Conservation (phyloP, 768 basidiomycete genomes). For the Xanthoconium stramineum region DNA sequence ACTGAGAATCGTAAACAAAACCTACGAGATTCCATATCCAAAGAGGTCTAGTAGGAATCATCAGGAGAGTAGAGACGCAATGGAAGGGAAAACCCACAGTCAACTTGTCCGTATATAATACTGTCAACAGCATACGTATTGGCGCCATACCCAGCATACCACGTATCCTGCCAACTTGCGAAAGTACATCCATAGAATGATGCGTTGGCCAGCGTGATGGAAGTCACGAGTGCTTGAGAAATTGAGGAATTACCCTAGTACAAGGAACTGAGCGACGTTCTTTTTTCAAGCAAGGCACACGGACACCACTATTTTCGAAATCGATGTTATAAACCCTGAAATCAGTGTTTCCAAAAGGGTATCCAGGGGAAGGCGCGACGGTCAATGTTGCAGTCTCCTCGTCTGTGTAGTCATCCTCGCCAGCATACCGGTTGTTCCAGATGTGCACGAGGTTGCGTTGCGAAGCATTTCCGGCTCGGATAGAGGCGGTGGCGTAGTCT, state of each 20-base stretch:
- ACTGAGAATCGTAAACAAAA: not conserved
- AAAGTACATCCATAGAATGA: constrained; percentile 42
- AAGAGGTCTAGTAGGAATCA: constrained; percentile 8
- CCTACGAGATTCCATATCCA: constrained; percentile 11
- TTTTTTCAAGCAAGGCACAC: constrained; percentile 12
- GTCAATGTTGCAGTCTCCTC: constrained; percentile 57
- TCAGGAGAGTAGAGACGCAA: not conserved
- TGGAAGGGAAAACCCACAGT: constrained; percentile 42
- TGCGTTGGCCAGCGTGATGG: constrained; percentile 62
- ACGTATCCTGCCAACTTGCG: constrained; percentile 36
- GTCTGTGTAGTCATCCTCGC: constrained; percentile 43
- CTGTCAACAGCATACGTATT: constrained; percentile 62
- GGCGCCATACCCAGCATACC: constrained; percentile 58
- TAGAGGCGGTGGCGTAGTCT: constrained; percentile 33
- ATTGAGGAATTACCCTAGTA: constrained; percentile 51
- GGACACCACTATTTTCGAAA: constrained; percentile 63
- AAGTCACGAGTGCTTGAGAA: constrained; percentile 59
- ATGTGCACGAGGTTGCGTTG: constrained; percentile 50
- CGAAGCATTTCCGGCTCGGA: constrained; percentile 42
- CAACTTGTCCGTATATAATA: constrained; percentile 59
- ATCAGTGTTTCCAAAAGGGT: constrained; percentile 49
- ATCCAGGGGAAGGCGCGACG: constrained; percentile 51
- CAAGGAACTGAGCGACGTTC: not conserved
- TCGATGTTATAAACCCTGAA: constrained; percentile 68
- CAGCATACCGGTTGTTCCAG: constrained; percentile 46